Evolutionary conservation across 495 filamentous ascomycete species (phyloP), one percentile per base, ranked within the genome.

Genomic region (Parmelia sp.): DNA sequence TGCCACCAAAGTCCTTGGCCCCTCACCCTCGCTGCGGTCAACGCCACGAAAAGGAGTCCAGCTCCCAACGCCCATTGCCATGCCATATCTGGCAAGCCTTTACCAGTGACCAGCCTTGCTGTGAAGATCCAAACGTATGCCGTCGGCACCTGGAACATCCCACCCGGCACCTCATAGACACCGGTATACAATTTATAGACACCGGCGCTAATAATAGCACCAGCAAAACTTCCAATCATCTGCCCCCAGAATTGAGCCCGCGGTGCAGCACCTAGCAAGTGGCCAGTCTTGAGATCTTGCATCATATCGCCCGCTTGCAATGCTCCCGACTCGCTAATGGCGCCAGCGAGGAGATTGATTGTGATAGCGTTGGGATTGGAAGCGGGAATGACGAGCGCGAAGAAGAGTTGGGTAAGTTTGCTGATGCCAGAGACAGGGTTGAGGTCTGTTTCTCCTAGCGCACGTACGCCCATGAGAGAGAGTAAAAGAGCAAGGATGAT

Each of bases 81-180:
- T 1, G 90, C 91, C 84, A 90, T 90, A 0, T 82, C 76, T 6
- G 94, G 95, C 37, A 98, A 74, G 0, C 94, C 95, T 69, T 96
- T 82, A 19, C 94, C 94, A 0, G 90, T 97, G n/a, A 99, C 91
- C 12, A 99, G 81, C 21, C 94, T 78, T 21, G 95, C 94, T 0
- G 94, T 97, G 72, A 96, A 96, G 57, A 97, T 90, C 94, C 94
- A 99, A 19, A 97, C 91, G 72, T 90, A 96, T 0, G 85, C 93
- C 0, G 95, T 97, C 0, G 94, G 95, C 9, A 96, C 91, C 69
- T 96, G 89, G 75, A 99, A 97, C 65, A 96, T 75, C 19, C 89
- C 85, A 0, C 91, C 90, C 0, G 95, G 93, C 11, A 98, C 83
- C 40, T 87, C 78, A 70, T 98, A 98, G 14, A 96, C 93, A 29